phyloP scores from a whole-genome alignment of 352 stramenopile species.

The Globisporangium heterothallicum region DNA sequence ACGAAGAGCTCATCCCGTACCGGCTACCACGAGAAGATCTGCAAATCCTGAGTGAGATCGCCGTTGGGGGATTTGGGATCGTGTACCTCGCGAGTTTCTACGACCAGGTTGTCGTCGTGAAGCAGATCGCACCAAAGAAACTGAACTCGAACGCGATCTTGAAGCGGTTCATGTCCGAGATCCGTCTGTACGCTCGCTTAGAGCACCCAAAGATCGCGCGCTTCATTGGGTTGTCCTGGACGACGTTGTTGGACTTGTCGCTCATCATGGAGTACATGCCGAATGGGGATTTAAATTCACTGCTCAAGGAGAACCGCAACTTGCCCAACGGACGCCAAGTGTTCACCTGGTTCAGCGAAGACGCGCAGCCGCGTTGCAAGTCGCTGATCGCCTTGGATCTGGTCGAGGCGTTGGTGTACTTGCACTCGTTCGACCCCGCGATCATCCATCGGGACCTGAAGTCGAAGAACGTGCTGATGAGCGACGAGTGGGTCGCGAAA shows the following conservation, averaged over 20 bases:
- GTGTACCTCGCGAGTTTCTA: conserved; percentile 42
- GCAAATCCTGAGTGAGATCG: conserved; percentile 26
- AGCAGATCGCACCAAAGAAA: conserved; percentile 25
- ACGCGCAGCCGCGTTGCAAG: conserved; percentile 15
- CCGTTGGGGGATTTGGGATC: conserved; percentile 46
- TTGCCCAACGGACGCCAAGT: background rate
- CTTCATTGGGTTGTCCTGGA: conserved; percentile 41
- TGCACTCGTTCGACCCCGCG: conserved; percentile 33
- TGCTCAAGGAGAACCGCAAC: background rate
- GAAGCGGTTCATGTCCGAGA: conserved; percentile 44
- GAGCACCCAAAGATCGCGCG: conserved; percentile 37
- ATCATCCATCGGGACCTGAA: conserved; percentile 44
- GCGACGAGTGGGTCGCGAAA: conserved; percentile 28
- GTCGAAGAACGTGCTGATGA: conserved; percentile 33
- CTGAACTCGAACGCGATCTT: conserved; percentile 15
- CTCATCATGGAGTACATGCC: conserved; percentile 41
- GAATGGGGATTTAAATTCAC: conserved; percentile 23
- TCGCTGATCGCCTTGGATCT: conserved; percentile 31
- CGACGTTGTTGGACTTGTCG: conserved; percentile 30
- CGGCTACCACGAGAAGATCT: conserved; percentile 43
- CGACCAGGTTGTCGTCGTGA: conserved; percentile 25
- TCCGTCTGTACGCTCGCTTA: conserved; percentile 45
- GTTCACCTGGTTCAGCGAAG: background rate
- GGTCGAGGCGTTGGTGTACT: conserved; percentile 29
- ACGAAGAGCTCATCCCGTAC: conserved; percentile 42